Evolutionary conservation across 257 asterid species (phyloP), one percentile per base, ranked within the genome.

Genomic region (Thymus quinquecostatus): DNA sequence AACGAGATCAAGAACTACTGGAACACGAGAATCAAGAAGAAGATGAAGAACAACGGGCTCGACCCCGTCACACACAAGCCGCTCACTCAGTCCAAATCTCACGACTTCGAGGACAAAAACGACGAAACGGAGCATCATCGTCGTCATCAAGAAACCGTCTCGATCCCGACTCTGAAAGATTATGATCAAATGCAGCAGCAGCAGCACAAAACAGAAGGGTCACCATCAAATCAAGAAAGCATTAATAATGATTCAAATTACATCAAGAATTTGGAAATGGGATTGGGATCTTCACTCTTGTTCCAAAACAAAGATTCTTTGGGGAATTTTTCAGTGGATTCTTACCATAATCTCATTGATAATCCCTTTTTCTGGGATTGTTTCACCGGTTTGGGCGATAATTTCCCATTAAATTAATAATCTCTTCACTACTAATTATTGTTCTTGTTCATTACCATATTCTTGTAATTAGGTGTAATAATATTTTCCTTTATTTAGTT

Each of bases 311-410:
- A 65, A 43, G 81, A 80, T 32, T 30, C 57, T 43, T 2, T 66
- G 56, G 84, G 68, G 57, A 61, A 47, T 67, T 70, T 77, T 29
- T 8, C 76, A 7, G 7, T 72, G 54, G 88, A 87, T 66, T 75
- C 83, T 76, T 85, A 74, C 49, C 88, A 79, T 32, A 80, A 64
- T 66, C 85, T 91, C 86, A 82, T 84, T 75, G 82, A 69, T n/a
- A 86, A 80, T 30, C 91, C 92, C 1, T 76, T 84, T 47, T 65
- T 76, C 11, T 90, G 95, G 95, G 95, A 90, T 73, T 75, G 80
- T 78, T 86, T 85, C 61, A 66, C 68, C 47, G 47, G 73, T 70
- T 75, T 83, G 48, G 81, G 68, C 47, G 86, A 75, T 3, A 68
- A 50, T 72, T 82, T 77, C 64, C 84, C 87, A 50, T 89, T 82